Conservation (phyloP, 2,329 filamentous ascomycete genomes). For the Torrubiella hemipterigena region DNA sequence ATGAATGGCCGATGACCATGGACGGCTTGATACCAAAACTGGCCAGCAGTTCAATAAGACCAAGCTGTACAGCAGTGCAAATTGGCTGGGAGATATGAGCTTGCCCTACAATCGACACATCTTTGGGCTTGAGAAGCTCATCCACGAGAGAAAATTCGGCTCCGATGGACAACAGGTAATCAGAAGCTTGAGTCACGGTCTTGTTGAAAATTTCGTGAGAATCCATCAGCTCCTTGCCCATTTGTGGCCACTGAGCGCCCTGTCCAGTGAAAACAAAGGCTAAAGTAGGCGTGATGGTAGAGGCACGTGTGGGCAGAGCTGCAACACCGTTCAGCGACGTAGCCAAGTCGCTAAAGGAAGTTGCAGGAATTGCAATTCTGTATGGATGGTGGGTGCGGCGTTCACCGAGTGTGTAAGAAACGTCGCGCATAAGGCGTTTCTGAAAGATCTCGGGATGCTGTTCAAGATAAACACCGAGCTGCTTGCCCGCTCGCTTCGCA, state of each 20-base stretch:
- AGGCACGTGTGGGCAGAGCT: constrained; percentile 7
- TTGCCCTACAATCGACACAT: constrained; percentile 19
- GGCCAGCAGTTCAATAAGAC: constrained; percentile 28
- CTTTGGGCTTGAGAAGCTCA: constrained; percentile 22
- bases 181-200: constrained; percentile 18
- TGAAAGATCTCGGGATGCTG: constrained; percentile 29
- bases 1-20: constrained; percentile 31
- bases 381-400: constrained; percentile 30
- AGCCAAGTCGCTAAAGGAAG: constrained; percentile 29
- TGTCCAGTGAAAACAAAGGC: constrained; percentile 27
- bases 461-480: constrained; percentile 25
- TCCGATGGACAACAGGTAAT: constrained; percentile 20
- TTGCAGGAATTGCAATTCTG: constrained; percentile 29
- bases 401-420: constrained; percentile 35
- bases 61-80: constrained; percentile 35
- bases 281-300: constrained; percentile 10
- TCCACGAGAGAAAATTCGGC: constrained; percentile 23
- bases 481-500: constrained; percentile 15
- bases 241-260: constrained; percentile 24
- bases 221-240: constrained; percentile 24
- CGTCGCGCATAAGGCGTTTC: constrained; percentile 28
- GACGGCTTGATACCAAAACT: constrained; percentile 28
- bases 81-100: constrained; percentile 31
- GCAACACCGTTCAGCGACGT: constrained; percentile 3
- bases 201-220: constrained; percentile 21